Base-by-base conservation (phyloP, 2,329 filamentous ascomycete genomes). In the Fusarium vanettenii region DNA sequence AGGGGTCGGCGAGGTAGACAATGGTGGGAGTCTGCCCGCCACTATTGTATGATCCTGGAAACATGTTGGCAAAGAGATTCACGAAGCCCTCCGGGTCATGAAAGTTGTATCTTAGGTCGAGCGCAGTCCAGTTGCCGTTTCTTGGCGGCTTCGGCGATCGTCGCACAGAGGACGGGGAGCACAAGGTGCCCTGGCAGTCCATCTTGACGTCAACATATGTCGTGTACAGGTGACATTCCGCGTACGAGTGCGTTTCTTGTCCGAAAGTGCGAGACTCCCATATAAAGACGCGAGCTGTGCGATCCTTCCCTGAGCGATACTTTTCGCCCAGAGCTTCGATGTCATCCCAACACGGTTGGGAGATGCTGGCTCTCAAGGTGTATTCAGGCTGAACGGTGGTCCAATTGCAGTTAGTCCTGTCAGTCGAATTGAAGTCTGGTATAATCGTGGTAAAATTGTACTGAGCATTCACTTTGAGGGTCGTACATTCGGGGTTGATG, bases 351-450 rank as follows among this genome's bases (percentile, higher is more conserved):
- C 52, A 35, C 4, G 13, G 13, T 1, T 57, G 52, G 6, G 52
- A 37, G 31, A 57, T 7, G 7, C 52, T 35, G 31, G 22, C 29
- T 14, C 31, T 57, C 52, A 56, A 25, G n/a, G 52, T 56, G 10
- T 18, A 1, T 4, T 56, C 52, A 0, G 48, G 9, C 16, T 25
- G 11, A 3, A 14, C 0, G 0, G n/a, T 57, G 20, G n/a, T 35
- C 52, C 31, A 37, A 0, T 1, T 1, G 2, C 52, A 33, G 5
- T 57, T 57, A 31, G 4, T 57, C 4, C 20, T 3, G 2, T 57
- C 52, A 2, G 6, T 37, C 3, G 52, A 57, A n/a, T 57, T 35
- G 31, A 57, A 20, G 29, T 35, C 20, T 10, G 52, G 52, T 2
- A 57, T 3, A 5, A 1, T 2, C 6, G 11, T 16, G 6, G 2